A percentile compares a stretch with the other conserved stretches of the same genome.
Conservation (phyloP, 805 yeast genomes). For the Myxozyma sirexii region DNA sequence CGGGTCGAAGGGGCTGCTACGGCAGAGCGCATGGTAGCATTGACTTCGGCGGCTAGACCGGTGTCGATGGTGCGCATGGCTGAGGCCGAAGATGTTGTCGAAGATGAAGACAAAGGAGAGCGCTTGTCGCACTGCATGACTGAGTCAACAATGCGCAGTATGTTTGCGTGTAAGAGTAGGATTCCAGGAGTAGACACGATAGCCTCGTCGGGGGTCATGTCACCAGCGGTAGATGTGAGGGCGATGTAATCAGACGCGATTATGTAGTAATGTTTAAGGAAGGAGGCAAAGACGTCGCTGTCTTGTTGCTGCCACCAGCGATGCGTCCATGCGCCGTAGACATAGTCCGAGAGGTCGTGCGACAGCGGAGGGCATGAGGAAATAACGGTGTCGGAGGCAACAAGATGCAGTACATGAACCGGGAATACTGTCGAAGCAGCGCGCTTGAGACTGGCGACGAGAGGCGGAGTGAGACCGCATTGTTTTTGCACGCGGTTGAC, state of each 20-base stretch:
- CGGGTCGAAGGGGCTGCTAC: conserved; percentile 5
- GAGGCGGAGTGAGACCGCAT: conserved; percentile 4
- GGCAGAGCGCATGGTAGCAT: conserved; percentile 15
- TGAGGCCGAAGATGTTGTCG: not conserved
- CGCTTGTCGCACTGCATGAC: conserved; percentile 23
- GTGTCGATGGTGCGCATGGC: not conserved
- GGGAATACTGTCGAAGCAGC: conserved; percentile 34
- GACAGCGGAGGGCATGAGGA: conserved; percentile 28
- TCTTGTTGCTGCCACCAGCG: conserved; percentile 42
- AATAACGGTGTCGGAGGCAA: conserved; percentile 33
- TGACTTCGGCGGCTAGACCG: conserved; percentile 6
- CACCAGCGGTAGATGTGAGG: conserved; percentile 31
- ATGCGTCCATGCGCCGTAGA: conserved; percentile 44
- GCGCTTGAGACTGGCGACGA: not conserved
- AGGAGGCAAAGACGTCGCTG: conserved; percentile 46
- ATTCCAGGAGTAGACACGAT: conserved; percentile 42
- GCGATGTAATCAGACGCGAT: conserved; percentile 39
- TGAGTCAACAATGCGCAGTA: conserved; percentile 37
- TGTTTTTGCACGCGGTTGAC: conserved; percentile 36
- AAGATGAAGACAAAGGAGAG: not conserved
- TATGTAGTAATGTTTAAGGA: conserved; percentile 47
- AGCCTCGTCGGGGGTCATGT: conserved; percentile 27
- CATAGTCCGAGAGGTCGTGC: conserved; percentile 20
- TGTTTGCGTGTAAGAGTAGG: conserved; percentile 37
- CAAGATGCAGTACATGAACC: conserved; percentile 35